Evolutionary conservation across 140 eudicot genomes (phyloP), one percentile per base, ranked within the genome.

Genomic region (Bidens hawaiensis): DNA sequence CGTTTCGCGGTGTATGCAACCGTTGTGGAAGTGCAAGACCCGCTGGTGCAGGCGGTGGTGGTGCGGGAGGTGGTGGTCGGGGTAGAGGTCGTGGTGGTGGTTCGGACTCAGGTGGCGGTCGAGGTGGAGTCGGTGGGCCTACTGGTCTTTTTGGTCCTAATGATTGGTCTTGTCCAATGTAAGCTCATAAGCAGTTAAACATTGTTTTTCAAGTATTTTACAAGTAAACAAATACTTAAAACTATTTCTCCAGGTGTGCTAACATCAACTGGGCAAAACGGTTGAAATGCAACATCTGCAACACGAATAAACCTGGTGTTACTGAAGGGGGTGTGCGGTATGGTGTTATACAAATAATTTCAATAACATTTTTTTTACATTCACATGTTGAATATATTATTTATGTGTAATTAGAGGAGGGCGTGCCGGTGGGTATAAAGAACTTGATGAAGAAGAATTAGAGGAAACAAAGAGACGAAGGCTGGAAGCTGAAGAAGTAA

Each of bases 11-110:
- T 26, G 96, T 80, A 41, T 91, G 98, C 87, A 91, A 91, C 42
- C 96, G 95, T 15, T 91, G 98, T 84, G 98, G 98, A 72, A 91
- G 83, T 71, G 98, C 96, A n/a, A 85, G 98, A 21, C 98, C 98
- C 5, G 67, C 88, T 61, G 98, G 98, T 59, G 85, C 85, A 23
- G 74, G 86, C 57, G 88, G 95, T 60, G 94, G 96, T 21, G 96
- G 84, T 50, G 80, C 68, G 19, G 83, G 83, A 6, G 85, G 75
- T 54, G 95, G 81, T 52, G 98, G 98, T 27, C 81, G 95, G 52
- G 98, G 98, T 18, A 84, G 87, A 76, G 98, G 96, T 40, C 91
- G 91, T 54, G 96, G 93, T n/a, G n/a, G n/a, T 50, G 78, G 75
- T 18, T 51, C 73, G 43, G 98, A 87, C 49, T 53, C 79, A 8